A percentile compares a stretch with the other conserved stretches of the same genome.
Conservation (phyloP, 2,329 filamentous ascomycete species). For the Aureobasidium sp. region DNA sequence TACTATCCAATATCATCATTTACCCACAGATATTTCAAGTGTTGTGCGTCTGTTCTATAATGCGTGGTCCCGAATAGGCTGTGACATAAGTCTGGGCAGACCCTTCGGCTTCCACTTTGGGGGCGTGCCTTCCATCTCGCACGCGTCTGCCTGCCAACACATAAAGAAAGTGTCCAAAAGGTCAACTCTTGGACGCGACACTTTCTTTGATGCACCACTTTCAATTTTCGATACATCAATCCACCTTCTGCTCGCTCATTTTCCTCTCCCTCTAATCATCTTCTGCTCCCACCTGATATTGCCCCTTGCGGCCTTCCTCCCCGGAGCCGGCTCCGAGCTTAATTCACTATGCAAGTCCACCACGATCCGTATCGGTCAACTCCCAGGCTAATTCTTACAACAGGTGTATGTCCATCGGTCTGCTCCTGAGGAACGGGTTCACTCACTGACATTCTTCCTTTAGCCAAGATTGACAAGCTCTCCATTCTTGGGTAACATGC, state of each 20-base stretch:
- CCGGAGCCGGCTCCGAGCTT: neutral
- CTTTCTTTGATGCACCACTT: neutral
- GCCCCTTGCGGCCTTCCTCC: neutral
- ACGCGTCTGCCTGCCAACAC: neutral
- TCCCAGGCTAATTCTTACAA: neutral
- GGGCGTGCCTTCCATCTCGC: neutral
- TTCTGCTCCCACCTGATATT: neutral
- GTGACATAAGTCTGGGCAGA: neutral
- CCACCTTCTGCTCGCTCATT: neutral
- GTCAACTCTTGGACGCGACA: neutral
- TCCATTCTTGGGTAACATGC: slow-evolving; percentile 63
- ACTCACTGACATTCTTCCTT: slow-evolving; percentile 33
- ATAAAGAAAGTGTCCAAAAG: neutral
- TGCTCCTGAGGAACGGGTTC: neutral
- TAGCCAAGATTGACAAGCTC: slow-evolving; percentile 84
- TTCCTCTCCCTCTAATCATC: neutral
- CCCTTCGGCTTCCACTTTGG: neutral
- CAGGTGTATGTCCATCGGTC: slow-evolving; percentile 18
- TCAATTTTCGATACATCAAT: neutral
- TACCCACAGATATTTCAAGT: neutral
- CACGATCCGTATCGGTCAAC: neutral
- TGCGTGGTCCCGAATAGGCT: neutral
- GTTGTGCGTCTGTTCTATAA: neutral
- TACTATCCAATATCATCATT: neutral
- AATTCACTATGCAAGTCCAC: slow-evolving; percentile 16